Evolutionary conservation across 2,329 filamentous ascomycete genomes (phyloP).

Genomic region (Fusarium sp.): DNA sequence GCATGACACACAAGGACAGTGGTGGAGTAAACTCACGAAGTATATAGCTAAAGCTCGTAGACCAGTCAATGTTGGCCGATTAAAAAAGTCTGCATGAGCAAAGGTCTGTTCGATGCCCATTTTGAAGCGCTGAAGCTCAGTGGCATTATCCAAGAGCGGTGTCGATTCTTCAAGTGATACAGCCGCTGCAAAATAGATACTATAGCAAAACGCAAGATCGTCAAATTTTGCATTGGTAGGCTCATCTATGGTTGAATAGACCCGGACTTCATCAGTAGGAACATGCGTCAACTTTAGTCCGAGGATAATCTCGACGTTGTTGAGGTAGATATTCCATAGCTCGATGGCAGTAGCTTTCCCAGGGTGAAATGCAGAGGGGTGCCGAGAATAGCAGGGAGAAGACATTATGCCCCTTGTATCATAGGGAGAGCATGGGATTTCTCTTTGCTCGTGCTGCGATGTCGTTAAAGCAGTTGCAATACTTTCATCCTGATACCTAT

Average conservation of each 20-base stretch:
- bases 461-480: fast-evolving
- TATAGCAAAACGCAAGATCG: constrained; percentile 1
- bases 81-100: background rate
- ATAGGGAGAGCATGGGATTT: background rate
- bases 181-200: background rate
- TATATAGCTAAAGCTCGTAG: constrained; percentile 5
- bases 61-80: background rate
- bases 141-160: background rate
- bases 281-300: background rate
- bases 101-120: background rate
- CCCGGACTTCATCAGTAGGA: background rate
- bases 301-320: background rate
- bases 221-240: background rate
- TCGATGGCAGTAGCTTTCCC: background rate
- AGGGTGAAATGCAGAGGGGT: background rate
- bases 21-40: background rate
- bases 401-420: background rate
- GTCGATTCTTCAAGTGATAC: background rate
- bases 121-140: background rate
- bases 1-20: fast-evolving
- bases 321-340: background rate
- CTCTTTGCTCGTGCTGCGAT: background rate
- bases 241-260: background rate
- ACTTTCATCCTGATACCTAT: background rate
- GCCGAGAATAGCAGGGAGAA: background rate